Evolutionary conservation across 768 basidiomycete genomes (phyloP).

Genomic region (Lentinula aciculospora): DNA sequence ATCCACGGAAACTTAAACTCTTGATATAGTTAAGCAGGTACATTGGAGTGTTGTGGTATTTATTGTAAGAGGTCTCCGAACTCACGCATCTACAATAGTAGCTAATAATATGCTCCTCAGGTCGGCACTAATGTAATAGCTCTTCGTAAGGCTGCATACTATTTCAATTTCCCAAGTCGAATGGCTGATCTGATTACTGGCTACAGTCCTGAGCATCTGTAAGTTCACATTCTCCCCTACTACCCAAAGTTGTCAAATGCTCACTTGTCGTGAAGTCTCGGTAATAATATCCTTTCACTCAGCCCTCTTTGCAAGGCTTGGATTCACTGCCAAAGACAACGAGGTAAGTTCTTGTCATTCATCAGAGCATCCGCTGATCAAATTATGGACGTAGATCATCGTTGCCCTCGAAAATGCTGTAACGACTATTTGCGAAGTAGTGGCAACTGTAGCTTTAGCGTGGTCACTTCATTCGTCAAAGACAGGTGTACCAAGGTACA

Average conservation of each 20-base stretch:
- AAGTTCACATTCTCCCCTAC: background rate
- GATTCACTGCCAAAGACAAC: background rate
- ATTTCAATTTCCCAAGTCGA: background rate
- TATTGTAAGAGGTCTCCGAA: background rate
- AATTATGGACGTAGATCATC: background rate
- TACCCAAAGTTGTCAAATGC: background rate
- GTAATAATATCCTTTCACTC: background rate
- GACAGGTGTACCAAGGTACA: conserved; percentile 1
- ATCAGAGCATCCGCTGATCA: background rate
- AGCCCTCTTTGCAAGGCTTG: background rate
- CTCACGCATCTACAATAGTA: background rate
- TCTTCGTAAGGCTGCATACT: background rate
- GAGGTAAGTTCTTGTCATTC: background rate
- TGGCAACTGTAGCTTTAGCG: background rate
- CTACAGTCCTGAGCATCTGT: background rate
- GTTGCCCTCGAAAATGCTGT: background rate
- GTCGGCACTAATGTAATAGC: background rate
- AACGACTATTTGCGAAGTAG: background rate
- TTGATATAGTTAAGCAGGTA: conserved; percentile 1
- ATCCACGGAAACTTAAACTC: background rate
- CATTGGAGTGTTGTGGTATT: background rate
- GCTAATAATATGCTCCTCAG: background rate
- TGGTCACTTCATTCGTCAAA: background rate
- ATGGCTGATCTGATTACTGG: background rate
- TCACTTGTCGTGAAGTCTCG: background rate